phyloP scores from a whole-genome alignment of 1,139 yeast species.

The Pichia norvegensis region DNA sequence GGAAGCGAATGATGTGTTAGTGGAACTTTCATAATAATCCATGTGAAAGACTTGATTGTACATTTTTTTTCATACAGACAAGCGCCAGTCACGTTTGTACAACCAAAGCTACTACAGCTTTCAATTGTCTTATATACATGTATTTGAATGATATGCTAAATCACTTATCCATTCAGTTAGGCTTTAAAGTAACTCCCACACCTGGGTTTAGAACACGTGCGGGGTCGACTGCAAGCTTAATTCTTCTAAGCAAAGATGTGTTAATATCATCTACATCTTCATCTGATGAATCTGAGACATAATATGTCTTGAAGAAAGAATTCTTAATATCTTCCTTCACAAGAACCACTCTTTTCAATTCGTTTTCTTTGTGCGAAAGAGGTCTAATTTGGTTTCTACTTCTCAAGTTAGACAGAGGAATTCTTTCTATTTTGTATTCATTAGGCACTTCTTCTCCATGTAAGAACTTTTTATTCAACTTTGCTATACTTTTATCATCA shows the following conservation, averaged over 20 bases:
- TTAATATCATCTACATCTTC: not conserved
- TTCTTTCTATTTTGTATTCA: not conserved
- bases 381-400: not conserved
- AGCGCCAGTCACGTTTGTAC: too few species aligned
- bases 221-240: conserved; percentile 12
- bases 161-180: not conserved
- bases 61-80: too few species aligned
- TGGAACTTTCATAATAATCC: too few species aligned
- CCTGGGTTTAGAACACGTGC: conserved; percentile 6
- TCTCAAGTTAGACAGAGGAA: not conserved
- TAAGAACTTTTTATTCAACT: conserved; percentile 6
- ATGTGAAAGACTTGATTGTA: too few species aligned
- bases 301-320: not conserved
- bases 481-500: not conserved
- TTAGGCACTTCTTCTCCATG: conserved; percentile 2
- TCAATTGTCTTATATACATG: not conserved
- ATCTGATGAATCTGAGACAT: not conserved
- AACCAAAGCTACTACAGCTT: too few species aligned
- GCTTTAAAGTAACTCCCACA: not conserved
- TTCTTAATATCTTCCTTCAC: conserved; percentile 1
- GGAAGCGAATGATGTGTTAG: too few species aligned
- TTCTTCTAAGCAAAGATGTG: conserved; percentile 6
- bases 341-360: conserved; percentile 2
- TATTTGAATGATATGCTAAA: too few species aligned
- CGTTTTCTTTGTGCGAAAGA: not conserved